Base-by-base conservation (phyloP, 306 rosid species). In the Inga leiocalycina region DNA sequence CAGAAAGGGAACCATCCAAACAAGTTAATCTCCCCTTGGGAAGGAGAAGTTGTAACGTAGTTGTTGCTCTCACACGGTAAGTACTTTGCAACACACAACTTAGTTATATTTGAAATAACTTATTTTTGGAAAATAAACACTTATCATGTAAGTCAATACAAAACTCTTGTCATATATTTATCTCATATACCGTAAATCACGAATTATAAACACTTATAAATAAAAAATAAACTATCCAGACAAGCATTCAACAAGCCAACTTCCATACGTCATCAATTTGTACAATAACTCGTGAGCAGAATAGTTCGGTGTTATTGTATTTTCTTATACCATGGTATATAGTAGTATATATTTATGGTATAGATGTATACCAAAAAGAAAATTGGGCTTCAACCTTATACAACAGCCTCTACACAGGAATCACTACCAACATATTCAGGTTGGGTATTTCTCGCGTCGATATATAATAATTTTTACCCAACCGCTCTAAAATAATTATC, bases 321-420 rank as follows among this genome's bases (percentile, higher is more conserved):
- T 44, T 61, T 75, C 74, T 76, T 59, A 64, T 74, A 76, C 79
- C 24, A 80, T 78, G 73, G 46, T 44, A 71, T 22, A 71, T 74
- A 6, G 8, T 6, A 39, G 43, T 39, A 6, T 39, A 74, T 49
- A 49, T 3, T 49, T 49, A 49, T 14, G 19, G 54, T 78, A 70
- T 41, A 12, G 75, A 69, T 75, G 68, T 79, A 83, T n/a, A 64
- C 19, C 73, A 80, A 79, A 39, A 43, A 76, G 46, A 67, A 79
- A 83, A 85, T 65, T 49, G 77, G 87, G 13, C 80, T 45, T 45
- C 59, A 86, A 39, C 37, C 64, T 77, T 76, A 78, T 83, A 79
- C 32, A 76, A 65, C 81, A 84, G 73, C 88, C 84, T 80, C 84
- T 70, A 76, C 65, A 78, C 88, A 85, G 61, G 82, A 87, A 76